Percentiles rank a stretch among this genome's conserved stretches.
Conservation (phyloP, 75 land plant species). For the Isoetes taiwanensis region DNA sequence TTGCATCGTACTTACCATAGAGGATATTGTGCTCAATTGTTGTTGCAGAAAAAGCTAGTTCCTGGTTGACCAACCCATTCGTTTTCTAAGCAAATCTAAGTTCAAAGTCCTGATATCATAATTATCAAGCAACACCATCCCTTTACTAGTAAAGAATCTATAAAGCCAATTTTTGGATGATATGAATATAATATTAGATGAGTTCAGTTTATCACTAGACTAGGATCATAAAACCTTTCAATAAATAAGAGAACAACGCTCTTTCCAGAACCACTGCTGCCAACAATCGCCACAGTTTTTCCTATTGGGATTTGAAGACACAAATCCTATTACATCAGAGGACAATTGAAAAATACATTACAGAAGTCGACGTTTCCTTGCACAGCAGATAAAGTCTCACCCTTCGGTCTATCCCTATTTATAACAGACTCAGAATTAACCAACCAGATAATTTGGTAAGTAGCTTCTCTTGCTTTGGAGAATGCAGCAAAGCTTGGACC, state of each 20-base stretch:
- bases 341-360: neutral
- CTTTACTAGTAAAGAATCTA: too few species aligned
- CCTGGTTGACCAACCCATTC: conserved; percentile 23
- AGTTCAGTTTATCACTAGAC: too few species aligned
- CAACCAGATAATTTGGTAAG: too few species aligned
- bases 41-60: conserved; percentile 24
- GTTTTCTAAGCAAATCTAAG: conserved; percentile 14
- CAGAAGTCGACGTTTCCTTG: neutral
- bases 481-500: too few species aligned
- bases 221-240: neutral
- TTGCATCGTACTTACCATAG: conserved; percentile 1
- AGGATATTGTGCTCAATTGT: conserved; percentile 10
- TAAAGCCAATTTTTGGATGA: too few species aligned
- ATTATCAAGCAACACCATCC: conserved; percentile 10
- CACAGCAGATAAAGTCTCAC: neutral
- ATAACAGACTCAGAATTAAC: neutral
- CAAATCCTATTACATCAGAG: neutral
- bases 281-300: neutral
- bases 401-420: neutral
- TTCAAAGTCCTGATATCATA: conserved; percentile 5
- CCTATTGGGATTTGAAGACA: neutral
- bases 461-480: too few species aligned
- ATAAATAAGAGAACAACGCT: neutral
- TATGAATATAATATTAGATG: too few species aligned
- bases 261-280: neutral